A percentile compares a stretch with the other conserved stretches of the same genome.
phyloP scores from a whole-genome alignment of 805 yeast species.

The Saturnispora dispora region DNA sequence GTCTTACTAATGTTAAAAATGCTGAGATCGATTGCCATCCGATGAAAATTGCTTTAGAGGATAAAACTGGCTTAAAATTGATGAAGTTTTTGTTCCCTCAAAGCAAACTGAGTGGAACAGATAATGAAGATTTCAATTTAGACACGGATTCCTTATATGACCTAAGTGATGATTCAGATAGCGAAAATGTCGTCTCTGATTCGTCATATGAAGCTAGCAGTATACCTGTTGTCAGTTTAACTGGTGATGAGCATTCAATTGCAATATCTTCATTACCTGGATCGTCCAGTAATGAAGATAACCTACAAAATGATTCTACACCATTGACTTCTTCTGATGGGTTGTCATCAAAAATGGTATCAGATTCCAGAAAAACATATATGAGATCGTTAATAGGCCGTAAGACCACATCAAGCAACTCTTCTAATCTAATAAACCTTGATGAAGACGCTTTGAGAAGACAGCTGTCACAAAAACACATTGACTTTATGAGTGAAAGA shows the following conservation, averaged over 20 bases:
- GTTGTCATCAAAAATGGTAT: neutral
- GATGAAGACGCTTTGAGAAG: neutral
- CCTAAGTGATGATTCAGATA: neutral
- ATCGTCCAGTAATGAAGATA: neutral
- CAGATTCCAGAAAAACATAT: neutral
- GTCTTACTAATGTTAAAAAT: slow-evolving; percentile 68
- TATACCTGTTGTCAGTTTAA: neutral
- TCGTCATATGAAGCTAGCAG: neutral
- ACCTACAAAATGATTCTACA: neutral
- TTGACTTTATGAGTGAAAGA: slow-evolving; percentile 58
- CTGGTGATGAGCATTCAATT: neutral
- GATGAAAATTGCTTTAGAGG: slow-evolving; percentile 63
- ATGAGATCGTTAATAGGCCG: neutral
- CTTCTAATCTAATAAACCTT: neutral
- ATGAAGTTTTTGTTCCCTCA: slow-evolving; percentile 64
- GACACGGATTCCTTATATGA: neutral
- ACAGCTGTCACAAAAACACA: slow-evolving; percentile 9
- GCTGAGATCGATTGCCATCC: slow-evolving; percentile 58
- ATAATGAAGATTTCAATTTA: neutral
- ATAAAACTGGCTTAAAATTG: slow-evolving; percentile 52
- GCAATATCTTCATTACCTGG: neutral
- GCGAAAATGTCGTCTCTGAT: neutral
- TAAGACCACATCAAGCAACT: neutral
- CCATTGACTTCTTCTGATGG: neutral
- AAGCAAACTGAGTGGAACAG: neutral